These are phyloP conservation scores for Anthostomella pinea DNA, from an alignment of 2,329 filamentous ascomycete species.

Conservation along the genomic window DNA sequence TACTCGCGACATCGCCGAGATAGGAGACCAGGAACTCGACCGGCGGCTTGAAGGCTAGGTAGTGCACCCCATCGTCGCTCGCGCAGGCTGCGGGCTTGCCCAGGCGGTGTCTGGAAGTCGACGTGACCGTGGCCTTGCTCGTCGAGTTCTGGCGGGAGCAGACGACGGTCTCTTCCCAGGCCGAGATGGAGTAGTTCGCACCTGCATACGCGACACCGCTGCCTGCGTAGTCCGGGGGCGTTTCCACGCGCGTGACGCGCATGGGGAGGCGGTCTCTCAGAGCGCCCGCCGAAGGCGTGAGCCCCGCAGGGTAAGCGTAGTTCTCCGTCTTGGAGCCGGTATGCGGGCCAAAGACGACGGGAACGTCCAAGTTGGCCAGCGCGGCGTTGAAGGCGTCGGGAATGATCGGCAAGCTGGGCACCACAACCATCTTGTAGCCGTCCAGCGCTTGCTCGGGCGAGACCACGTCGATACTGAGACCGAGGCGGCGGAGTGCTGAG, in stretches of 20 bases:
- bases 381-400: conserved; percentile 14
- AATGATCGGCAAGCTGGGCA: conserved; percentile 21
- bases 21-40: conserved; percentile 20
- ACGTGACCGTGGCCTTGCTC: conserved; percentile 16
- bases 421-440: conserved; percentile 22
- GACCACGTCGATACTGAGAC: conserved; percentile 22
- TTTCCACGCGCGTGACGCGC: conserved; percentile 24
- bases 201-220: conserved; percentile 18
- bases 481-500: conserved; percentile 20
- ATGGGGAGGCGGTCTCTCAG: conserved; percentile 18
- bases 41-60: conserved; percentile 22
- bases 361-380: conserved; percentile 11
- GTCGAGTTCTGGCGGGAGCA: conserved; percentile 14
- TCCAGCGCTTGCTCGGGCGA: conserved; percentile 16
- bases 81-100: conserved; percentile 19
- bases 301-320: conserved; percentile 16
- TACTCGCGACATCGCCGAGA: conserved; percentile 17
- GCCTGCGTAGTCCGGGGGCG: conserved; percentile 17
- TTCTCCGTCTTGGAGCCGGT: conserved; percentile 17
- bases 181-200: conserved; percentile 15
- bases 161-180: conserved; percentile 20
- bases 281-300: conserved; percentile 17
- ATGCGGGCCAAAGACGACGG: conserved; percentile 20
- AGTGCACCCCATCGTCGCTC: conserved; percentile 14
- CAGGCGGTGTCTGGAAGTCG: conserved; percentile 17